Evolutionary conservation across 371 early-diverging fungal species (phyloP), one percentile per base, ranked within the genome.

Genomic region (Dichotomocladium elegans): DNA sequence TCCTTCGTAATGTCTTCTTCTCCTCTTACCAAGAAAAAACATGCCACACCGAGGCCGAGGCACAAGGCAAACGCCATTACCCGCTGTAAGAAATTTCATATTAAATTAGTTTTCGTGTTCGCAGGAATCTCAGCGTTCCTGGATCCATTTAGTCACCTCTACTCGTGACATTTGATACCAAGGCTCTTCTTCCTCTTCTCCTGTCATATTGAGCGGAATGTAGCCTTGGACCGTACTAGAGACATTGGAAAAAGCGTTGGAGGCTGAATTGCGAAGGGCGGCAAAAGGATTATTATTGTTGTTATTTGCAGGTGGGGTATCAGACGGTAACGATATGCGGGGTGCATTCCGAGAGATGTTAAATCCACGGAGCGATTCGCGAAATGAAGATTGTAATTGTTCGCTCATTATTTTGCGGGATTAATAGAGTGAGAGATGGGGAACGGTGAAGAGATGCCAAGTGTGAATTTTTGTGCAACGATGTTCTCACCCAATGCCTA

Each of bases 101-200:
- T 9, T 49, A 4, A 43, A 0, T 1, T n/a, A n/a, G n/a, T n/a
- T n/a, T n/a, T n/a, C n/a, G n/a, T n/a, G n/a, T n/a, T n/a, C n/a
- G n/a, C 7, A 15, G 8, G 14, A 21, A 25, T n/a, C 15, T n/a
- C 27, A 24, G 49, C 19, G n/a, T 35, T n/a, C n/a, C n/a, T n/a
- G n/a, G n/a, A n/a, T n/a, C 14, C 30, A 21, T 21, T 35, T n/a
- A 14, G 30, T 51, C 61, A 71, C 77, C 68, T 77, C 77, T 17
- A 72, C 63, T 34, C 77, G 64, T 17, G 77, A 77, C 43, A 77
- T 54, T 47, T 77, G 77, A 53, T 69, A 77, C 74, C 74, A 77
- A 27, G 77, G 74, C 29, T 76, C 76, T 48, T 69, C 68, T 47
- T 68, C 75, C 44, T 71, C 74, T 57, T 73, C 77, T 9, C 57